These are phyloP conservation scores for Tarenaya hassleriana DNA, from an alignment of 345 rosid genomes.

Conservation along the genomic window DNA sequence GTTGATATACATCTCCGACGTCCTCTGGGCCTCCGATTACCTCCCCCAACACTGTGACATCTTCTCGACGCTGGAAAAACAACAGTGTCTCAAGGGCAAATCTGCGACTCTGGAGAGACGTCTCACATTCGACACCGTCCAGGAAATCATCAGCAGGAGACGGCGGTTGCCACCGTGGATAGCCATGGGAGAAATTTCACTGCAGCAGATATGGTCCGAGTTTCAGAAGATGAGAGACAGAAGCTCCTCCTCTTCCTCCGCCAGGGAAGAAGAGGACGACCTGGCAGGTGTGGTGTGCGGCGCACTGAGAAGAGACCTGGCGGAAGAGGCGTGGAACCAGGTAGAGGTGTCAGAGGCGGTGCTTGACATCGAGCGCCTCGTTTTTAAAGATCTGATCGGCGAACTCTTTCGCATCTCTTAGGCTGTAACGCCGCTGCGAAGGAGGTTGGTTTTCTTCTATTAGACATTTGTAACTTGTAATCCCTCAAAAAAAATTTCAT, in stretches of 20 bases:
- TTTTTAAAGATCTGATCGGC: constrained; percentile 77
- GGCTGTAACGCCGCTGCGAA: too few species aligned
- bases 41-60: constrained; percentile 50
- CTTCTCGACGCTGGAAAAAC: constrained; percentile 68
- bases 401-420: constrained; percentile 66
- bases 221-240: constrained; percentile 47
- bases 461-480: too few species aligned
- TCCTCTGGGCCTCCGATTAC: constrained; percentile 53
- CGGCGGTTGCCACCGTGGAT: constrained; percentile 56
- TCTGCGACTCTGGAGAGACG: constrained; percentile 53
- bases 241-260: constrained; percentile 30
- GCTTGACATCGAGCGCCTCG: constrained; percentile 65
- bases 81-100: constrained; percentile 51
- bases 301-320: constrained; percentile 65
- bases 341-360: constrained; percentile 68
- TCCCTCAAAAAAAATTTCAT: too few species aligned
- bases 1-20: constrained; percentile 60
- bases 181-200: constrained; percentile 23
- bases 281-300: constrained; percentile 59
- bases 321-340: constrained; percentile 43
- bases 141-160: constrained; percentile 49
- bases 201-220: constrained; percentile 64
- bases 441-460: too few species aligned
- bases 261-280: constrained; percentile 34
- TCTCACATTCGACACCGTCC: constrained; percentile 62